These are phyloP conservation scores for Oidiodendron maius DNA, from an alignment of 495 filamentous ascomycete genomes.

Conservation along the genomic window DNA sequence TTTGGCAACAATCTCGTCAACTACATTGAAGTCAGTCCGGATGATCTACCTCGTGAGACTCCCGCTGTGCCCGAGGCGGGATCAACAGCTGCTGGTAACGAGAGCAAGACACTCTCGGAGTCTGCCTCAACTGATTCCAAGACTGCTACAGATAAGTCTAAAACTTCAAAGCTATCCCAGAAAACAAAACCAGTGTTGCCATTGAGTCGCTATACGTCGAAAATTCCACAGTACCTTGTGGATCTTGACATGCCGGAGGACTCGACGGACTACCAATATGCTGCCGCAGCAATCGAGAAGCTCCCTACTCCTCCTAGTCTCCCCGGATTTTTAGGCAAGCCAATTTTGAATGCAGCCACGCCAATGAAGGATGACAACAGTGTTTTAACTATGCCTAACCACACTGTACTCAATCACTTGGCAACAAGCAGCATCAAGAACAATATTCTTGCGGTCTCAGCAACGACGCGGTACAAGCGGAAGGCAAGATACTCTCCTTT, in stretches of 20 bases:
- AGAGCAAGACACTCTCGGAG: slow-evolving; percentile 1
- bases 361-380: slow-evolving; percentile 97
- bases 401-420: slow-evolving; percentile 93
- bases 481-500: slow-evolving; percentile 57
- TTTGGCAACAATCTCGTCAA: slow-evolving; percentile 96
- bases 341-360: slow-evolving; percentile 83
- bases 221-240: slow-evolving; percentile 76
- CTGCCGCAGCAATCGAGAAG: slow-evolving; percentile 61
- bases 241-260: slow-evolving; percentile 85
- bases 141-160: slow-evolving; percentile 19
- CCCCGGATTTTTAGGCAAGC: slow-evolving; percentile 88
- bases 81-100: neutral
- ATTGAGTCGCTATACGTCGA: slow-evolving; percentile 45
- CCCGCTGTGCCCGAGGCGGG: slow-evolving; percentile 22
- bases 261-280: slow-evolving; percentile 59
- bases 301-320: slow-evolving; percentile 78
- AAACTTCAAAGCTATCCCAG: slow-evolving; percentile 21
- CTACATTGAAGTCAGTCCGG: slow-evolving; percentile 87
- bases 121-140: slow-evolving; percentile 2
- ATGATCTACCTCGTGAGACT: slow-evolving; percentile 53
- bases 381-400: slow-evolving; percentile 92
- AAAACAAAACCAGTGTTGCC: slow-evolving; percentile 39
- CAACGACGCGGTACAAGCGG: slow-evolving; percentile 90
- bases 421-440: slow-evolving; percentile 99
- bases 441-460: slow-evolving; percentile 90